Evolutionary conservation across 163 green algal genomes (phyloP).

Genomic region (Smithsoniella earleae): DNA sequence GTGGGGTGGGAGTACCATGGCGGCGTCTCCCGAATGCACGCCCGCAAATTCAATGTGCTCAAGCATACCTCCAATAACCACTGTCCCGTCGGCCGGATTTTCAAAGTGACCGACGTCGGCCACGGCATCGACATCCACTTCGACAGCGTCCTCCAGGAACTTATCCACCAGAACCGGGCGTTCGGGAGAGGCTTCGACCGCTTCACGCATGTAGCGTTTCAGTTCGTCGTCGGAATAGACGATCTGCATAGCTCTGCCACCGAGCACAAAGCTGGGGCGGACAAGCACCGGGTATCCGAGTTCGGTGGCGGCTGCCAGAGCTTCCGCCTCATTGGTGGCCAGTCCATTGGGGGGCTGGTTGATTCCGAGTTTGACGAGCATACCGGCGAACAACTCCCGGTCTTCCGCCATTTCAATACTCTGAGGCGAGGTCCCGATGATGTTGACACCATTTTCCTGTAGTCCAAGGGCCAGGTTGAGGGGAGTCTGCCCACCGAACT

Average conservation of each 20-base stretch:
- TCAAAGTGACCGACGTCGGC: too few relatives aligned
- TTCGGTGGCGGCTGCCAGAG: conserved; percentile 58
- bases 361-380: conserved; percentile 87
- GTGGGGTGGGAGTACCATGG: conserved; percentile 84
- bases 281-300: conserved; percentile 96
- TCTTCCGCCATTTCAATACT: conserved; percentile 95
- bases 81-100: conserved; percentile 64
- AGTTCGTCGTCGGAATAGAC: conserved; percentile 80
- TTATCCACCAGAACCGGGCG: conserved; percentile 90
- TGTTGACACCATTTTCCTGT: conserved; percentile 68
- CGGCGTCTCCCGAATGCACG: conserved; percentile 77
- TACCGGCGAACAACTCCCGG: conserved; percentile 84
- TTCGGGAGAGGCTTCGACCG: neutral
- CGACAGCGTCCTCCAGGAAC: conserved; percentile 50
- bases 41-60: conserved; percentile 99
- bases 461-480: conserved; percentile 83
- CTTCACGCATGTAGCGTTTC: conserved; percentile 40
- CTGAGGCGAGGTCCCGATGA: conserved; percentile 91
- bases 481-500: conserved; percentile 98
- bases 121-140: conserved; percentile 95
- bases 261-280: conserved; percentile 90
- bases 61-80: conserved; percentile 96
- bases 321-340: too few relatives aligned
- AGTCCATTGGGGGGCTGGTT: conserved; percentile 60
- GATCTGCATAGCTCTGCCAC: conserved; percentile 95